phyloP scores from a whole-genome alignment of 495 filamentous ascomycete genomes.

The Aspergillus campestris region DNA sequence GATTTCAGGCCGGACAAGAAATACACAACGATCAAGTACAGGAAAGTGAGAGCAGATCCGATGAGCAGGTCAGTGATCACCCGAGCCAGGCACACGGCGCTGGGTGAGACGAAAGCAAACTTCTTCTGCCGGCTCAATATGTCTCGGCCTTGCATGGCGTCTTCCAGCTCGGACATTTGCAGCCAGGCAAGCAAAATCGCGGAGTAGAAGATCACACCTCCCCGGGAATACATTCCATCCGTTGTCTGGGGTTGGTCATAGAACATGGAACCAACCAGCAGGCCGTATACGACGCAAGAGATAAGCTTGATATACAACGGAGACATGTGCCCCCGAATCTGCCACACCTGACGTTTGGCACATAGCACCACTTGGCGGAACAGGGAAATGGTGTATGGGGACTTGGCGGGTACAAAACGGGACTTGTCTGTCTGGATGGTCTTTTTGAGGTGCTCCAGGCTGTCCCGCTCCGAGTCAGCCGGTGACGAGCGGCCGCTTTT shows the following conservation, averaged over 20 bases:
- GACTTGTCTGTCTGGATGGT: constrained; percentile 32
- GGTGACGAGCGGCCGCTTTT: constrained; percentile 22
- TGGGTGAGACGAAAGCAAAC: constrained; percentile 68
- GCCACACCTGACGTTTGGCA: constrained; percentile 51
- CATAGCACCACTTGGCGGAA: constrained; percentile 54
- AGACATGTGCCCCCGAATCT: constrained; percentile 28
- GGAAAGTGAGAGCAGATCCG: constrained; percentile 48
- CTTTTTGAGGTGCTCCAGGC: constrained; percentile 33
- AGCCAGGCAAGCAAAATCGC: constrained; percentile 72
- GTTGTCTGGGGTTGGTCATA: constrained; percentile 36
- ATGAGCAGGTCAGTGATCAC: constrained; percentile 62
- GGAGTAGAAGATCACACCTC: constrained; percentile 58
- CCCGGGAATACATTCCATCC: constrained; percentile 33
- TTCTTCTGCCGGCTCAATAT: constrained; percentile 72
- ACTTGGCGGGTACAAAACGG: constrained; percentile 30
- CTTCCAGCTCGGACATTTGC: constrained; percentile 65
- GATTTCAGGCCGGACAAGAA: constrained; percentile 49
- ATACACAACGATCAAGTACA: constrained; percentile 69
- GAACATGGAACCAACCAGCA: constrained; percentile 31
- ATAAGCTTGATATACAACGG: constrained; percentile 29
- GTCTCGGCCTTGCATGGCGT: constrained; percentile 60
- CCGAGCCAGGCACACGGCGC: constrained; percentile 65
- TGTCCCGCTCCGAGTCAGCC: constrained; percentile 37
- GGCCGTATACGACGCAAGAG: constrained; percentile 23
- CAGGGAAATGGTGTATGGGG: constrained; percentile 54